Base-by-base conservation (phyloP, 345 rosid genomes). In the Gossypium thurberi region DNA sequence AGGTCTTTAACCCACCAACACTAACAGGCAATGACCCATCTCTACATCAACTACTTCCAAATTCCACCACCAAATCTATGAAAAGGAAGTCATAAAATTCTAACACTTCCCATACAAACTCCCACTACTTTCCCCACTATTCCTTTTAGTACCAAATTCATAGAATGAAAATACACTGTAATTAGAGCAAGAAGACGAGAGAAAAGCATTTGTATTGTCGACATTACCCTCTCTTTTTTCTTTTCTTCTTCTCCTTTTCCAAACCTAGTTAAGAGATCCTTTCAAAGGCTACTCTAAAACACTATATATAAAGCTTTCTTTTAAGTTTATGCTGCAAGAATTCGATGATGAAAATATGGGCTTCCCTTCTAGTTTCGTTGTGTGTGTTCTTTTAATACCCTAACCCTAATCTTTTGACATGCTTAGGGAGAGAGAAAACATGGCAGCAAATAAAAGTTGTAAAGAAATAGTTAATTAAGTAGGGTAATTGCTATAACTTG, bases 41-140 rank as follows among this genome's bases (percentile, higher is more conserved):
- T 94, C 98, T 18, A 94, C 86, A 89, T 94, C 98, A 85, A 94
- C 84, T 65, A 94, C 88, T 78, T 90, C 91, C 56, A 94, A 82
- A 82, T 86, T 91, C 72, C 87, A 78, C 93, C 97, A 50, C 10
- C 15, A 71, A 94, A 82, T 47, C 89, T 86, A 84, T 91, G 87
- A 23, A 91, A 94, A 8, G 96, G 97, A 37, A 94, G 79, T 25
- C 97, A 91, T 51, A 91, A 76, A 71, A 94, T 81, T 78, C 88
- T 87, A 65, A 94, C 89, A 72, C 48, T 82, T 85, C 25, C 98
- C 96, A 37, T 42, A 70, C 81, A 94, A 74, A 78, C 79, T 69
- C 66, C 94, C 96, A 59, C 40, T 77, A 78, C 81, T 80, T 61
- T 76, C 84, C 62, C 64, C 65, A 71, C 94, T 90, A 26, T 76